Conservation (phyloP, 2,329 filamentous ascomycete species). For the Niveomyces coronatus region DNA sequence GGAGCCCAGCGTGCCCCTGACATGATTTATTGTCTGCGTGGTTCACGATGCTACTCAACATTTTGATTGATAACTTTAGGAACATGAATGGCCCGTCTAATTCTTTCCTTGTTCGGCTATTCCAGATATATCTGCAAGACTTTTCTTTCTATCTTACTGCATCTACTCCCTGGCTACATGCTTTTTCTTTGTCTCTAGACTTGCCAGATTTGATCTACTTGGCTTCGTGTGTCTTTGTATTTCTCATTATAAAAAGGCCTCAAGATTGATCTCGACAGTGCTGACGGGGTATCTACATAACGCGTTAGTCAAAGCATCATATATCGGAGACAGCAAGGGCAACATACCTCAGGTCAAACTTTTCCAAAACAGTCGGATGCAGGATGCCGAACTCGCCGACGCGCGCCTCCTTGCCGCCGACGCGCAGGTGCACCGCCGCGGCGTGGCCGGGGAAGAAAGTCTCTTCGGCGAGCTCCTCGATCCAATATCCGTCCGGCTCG, state of each 20-base stretch:
- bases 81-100: too few relatives aligned
- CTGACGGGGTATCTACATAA: slow-evolving; percentile 70
- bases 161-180: too few relatives aligned
- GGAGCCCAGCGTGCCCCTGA: too few relatives aligned
- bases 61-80: too few relatives aligned
- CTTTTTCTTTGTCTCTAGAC: background rate
- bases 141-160: too few relatives aligned
- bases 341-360: slow-evolving; percentile 73
- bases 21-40: too few relatives aligned
- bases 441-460: slow-evolving; percentile 90
- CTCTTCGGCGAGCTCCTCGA: slow-evolving; percentile 80
- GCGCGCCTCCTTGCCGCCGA: slow-evolving; percentile 61
- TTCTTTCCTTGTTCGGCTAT: background rate
- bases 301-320: slow-evolving; percentile 13
- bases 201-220: slow-evolving; percentile 3
- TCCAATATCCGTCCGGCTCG: slow-evolving; percentile 75
- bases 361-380: slow-evolving; percentile 85
- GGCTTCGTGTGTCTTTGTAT: slow-evolving; percentile 9
- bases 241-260: slow-evolving; percentile 65
- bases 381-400: slow-evolving; percentile 91
- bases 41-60: too few relatives aligned
- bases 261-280: slow-evolving; percentile 87
- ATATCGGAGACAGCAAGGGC: background rate
- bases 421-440: slow-evolving; percentile 69
- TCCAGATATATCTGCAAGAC: slow-evolving; percentile 8